Evolutionary conservation across 1,139 yeast genomes (phyloP).

Genomic region (Geotrichum candidum): DNA sequence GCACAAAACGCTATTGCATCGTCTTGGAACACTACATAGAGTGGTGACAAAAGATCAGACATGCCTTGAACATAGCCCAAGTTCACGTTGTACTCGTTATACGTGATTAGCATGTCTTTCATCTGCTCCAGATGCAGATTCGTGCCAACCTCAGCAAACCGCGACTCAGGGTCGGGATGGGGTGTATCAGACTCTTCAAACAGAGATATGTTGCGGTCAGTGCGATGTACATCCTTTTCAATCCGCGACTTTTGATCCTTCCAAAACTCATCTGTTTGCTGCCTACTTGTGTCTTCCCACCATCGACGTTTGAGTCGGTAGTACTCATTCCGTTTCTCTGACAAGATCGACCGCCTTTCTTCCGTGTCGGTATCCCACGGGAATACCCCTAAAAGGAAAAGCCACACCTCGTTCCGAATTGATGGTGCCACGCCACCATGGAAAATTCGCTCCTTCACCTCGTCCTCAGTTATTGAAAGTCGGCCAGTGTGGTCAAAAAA

Average conservation of each 20-base stretch:
- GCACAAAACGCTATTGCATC: constrained; percentile 85
- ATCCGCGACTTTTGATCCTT: constrained; percentile 82
- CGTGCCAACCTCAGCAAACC: constrained; percentile 49
- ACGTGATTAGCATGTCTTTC: constrained; percentile 77
- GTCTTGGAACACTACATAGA: constrained; percentile 71
- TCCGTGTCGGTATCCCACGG: constrained; percentile 80
- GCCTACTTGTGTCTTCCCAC: constrained; percentile 56
- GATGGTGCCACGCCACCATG: constrained; percentile 75
- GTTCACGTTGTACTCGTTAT: constrained; percentile 74
- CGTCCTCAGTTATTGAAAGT: constrained; percentile 62
- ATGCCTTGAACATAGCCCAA: constrained; percentile 97
- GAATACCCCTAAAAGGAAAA: constrained; percentile 70
- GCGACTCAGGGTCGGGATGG: constrained; percentile 47
- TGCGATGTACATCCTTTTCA: constrained; percentile 88
- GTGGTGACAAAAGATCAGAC: constrained; percentile 87
- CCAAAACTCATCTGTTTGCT: constrained; percentile 67
- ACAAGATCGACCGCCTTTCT: constrained; percentile 56
- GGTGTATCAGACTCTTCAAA: constrained; percentile 52
- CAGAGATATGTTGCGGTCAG: constrained; percentile 70
- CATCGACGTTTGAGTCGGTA: constrained; percentile 59
- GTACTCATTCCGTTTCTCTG: constrained; percentile 60
- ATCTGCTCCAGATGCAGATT: constrained; percentile 63
- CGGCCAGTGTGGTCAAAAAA: constrained; percentile 79
- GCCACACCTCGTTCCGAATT: constrained; percentile 75
- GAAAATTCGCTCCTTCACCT: constrained; percentile 74